Evolutionary conservation across 2,329 filamentous ascomycete genomes (phyloP), one percentile per base, ranked within the genome.

Genomic region (Colletotrichum lindemuthianum): DNA sequence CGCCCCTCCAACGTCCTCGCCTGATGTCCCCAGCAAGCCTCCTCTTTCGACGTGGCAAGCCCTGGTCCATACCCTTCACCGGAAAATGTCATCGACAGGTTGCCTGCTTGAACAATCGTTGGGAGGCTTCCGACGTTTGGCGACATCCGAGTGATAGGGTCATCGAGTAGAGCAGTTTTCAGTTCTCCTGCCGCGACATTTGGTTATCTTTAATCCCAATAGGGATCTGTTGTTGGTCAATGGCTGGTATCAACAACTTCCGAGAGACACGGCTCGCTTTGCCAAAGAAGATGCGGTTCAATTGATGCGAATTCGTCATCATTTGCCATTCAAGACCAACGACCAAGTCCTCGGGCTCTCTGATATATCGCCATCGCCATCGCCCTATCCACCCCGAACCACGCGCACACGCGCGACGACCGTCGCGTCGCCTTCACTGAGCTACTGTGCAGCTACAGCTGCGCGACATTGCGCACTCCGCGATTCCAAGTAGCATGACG

Each of bases 21-120:
- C 48, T 48, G 59, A 8, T 47, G 43, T 32, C 34, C 39, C 15
- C 37, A 37, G 32, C 16, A 37, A 16, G 36, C 37, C 13, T 48
- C 60, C 40, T 44, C 41, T 5, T 37, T 40, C 45, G 52, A 68
- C 66, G 66, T 68, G 66, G 66, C 66, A 68, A 16, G 32, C 33
- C 48, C 16, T 41, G 34, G 24, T 32, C 61, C 66, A 66, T 66
- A 66, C 59, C 66, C 59, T 63, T 66, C 51, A 66, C 66, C 59
- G 49, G 63, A 63, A 39, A 57, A 41, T n/a, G 39, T 48, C 45
- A 59, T 66, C 13, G 58, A 56, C 6, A 45, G 40, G 5, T 11
- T 24, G 24, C 36, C 55, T 40, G 51, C 50, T 52, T 54, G 12
- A 16, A 41, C 9, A 15, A 24, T n/a, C 50, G 51, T 44, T 34